A percentile compares a stretch with the other conserved stretches of the same genome.
These are phyloP conservation scores for Russula virescens DNA, from an alignment of 768 basidiomycete species.

Conservation along the genomic window DNA sequence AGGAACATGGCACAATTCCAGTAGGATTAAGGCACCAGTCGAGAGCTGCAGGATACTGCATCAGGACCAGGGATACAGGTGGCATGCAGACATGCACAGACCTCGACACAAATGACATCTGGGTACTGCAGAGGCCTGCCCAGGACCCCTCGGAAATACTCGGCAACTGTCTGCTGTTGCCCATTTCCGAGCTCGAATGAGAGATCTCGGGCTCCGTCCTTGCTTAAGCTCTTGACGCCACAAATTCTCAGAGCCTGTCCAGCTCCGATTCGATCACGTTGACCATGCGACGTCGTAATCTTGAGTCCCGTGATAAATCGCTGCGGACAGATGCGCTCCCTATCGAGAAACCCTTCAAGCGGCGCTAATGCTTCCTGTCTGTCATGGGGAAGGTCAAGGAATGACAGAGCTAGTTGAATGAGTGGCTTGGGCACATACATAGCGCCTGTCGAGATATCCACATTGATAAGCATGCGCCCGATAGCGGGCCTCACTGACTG, in stretches of 20 bases:
- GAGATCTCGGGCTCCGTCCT: constrained; percentile 46
- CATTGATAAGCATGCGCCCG: constrained; percentile 60
- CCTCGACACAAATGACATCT: constrained; percentile 63
- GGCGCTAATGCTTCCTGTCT: constrained; percentile 38
- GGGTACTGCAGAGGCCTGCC: constrained; percentile 55
- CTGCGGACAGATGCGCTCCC: constrained; percentile 47
- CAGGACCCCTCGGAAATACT: constrained; percentile 52
- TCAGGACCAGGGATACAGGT: background rate
- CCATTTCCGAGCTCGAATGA: constrained; percentile 57
- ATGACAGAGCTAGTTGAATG: constrained; percentile 52
- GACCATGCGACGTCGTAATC: constrained; percentile 37
- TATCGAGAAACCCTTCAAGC: constrained; percentile 39
- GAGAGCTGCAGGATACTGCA: constrained; percentile 43
- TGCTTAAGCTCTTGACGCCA: constrained; percentile 55
- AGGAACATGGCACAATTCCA: constrained; percentile 60
- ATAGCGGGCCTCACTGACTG: constrained; percentile 69
- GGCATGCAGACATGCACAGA: constrained; percentile 30
- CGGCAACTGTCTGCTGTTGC: constrained; percentile 48
- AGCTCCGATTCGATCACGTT: background rate
- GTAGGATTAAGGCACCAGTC: constrained; percentile 53
- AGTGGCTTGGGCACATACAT: constrained; percentile 67
- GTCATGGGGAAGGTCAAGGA: constrained; percentile 34
- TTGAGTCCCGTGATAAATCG: constrained; percentile 52
- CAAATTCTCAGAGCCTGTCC: constrained; percentile 36
- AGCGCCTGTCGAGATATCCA: constrained; percentile 71